Percentiles rank a stretch among this genome's conserved stretches.
These are phyloP conservation scores for Aureobasidium sp. DNA, from an alignment of 2,329 filamentous ascomycete genomes.

Conservation along the genomic window DNA sequence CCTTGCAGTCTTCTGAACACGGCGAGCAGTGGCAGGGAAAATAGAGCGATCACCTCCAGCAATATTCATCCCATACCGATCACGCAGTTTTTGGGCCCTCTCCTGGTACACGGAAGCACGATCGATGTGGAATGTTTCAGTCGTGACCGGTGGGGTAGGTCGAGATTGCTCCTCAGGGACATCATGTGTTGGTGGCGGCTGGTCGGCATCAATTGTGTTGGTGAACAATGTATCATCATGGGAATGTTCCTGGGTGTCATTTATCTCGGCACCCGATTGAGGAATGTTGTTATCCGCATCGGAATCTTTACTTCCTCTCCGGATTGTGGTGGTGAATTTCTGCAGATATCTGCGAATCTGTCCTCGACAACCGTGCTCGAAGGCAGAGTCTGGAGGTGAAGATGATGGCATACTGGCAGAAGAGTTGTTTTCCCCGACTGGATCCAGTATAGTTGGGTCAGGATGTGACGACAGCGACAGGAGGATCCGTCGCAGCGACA, in stretches of 20 bases:
- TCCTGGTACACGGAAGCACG: conserved; percentile 7
- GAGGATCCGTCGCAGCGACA: neutral
- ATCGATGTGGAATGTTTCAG: conserved; percentile 13
- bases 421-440: neutral
- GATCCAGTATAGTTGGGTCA: neutral
- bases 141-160: neutral
- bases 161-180: conserved; percentile 1
- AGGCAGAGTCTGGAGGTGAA: neutral
- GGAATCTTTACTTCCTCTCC: conserved; percentile 12
- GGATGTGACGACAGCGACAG: neutral
- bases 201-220: conserved; percentile 5
- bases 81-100: neutral
- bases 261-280: neutral
- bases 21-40: neutral
- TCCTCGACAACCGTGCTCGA: conserved; percentile 3
- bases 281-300: conserved; percentile 6
- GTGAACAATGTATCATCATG: conserved; percentile 11
- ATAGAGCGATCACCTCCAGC: neutral
- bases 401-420: neutral
- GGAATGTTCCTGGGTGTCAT: conserved; percentile 5
- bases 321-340: conserved; percentile 13
- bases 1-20: conserved; percentile 12
- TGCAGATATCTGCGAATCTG: conserved; percentile 8
- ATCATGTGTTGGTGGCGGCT: neutral
- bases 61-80: conserved; percentile 9